A percentile compares a stretch with the other conserved stretches of the same genome.
Evolutionary conservation across 108 stramenopile genomes (phyloP).

Genomic region (Nitzschia sp.): DNA sequence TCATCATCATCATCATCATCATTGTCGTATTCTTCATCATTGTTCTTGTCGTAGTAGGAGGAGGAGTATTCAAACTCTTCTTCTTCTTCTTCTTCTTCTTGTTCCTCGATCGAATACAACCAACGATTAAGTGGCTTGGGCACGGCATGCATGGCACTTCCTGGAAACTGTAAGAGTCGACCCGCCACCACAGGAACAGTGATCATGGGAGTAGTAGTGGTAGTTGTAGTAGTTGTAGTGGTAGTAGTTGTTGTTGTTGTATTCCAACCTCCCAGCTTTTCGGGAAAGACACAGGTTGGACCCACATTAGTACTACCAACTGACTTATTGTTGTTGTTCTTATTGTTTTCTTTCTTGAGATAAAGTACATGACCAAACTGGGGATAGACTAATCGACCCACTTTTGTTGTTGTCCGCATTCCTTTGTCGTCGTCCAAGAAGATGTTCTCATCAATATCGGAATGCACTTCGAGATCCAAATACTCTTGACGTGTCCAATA

Average conservation of each 20-base stretch:
- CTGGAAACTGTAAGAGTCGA: constrained; percentile 57
- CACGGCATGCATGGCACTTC: constrained; percentile 61
- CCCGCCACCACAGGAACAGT: constrained; percentile 47
- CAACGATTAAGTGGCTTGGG: constrained; percentile 58
- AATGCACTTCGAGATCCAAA: constrained; percentile 67
- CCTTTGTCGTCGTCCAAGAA: constrained; percentile 34
- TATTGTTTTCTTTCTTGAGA: not conserved
- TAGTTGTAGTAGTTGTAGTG: constrained; percentile 20
- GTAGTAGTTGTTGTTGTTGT: not conserved
- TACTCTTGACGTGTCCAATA: constrained; percentile 64
- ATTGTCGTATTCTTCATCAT: too few species aligned
- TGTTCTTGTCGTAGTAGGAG: constrained; percentile 28
- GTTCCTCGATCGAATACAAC: constrained; percentile 31
- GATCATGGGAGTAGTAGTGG: constrained; percentile 20
- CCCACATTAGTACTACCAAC: not conserved
- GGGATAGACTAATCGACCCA: not conserved
- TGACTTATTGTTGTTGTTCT: not conserved
- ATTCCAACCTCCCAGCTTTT: constrained; percentile 11
- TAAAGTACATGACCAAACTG: too few species aligned
- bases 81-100: constrained; percentile 29
- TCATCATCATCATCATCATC: constrained; percentile 36
- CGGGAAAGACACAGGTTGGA: constrained; percentile 45
- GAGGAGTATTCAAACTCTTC: constrained; percentile 38
- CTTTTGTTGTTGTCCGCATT: not conserved
- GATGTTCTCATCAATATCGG: constrained; percentile 60